These are phyloP conservation scores for Chrysopogon serrulatus DNA, from an alignment of 176 grass and related monocot genomes.

Conservation along the genomic window DNA sequence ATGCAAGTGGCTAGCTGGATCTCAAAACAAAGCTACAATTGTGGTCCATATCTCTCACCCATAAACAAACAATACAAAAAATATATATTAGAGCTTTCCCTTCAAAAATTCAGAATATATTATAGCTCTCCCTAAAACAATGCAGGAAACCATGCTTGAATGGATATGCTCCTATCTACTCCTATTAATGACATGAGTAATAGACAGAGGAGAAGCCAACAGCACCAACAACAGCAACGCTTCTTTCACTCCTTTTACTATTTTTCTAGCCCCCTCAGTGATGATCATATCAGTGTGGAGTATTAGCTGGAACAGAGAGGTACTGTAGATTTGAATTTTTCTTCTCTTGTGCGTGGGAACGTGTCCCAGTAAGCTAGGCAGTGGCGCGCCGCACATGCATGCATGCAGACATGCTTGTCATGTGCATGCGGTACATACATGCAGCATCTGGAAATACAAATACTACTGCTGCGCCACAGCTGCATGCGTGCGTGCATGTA, in stretches of 20 bases:
- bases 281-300: too few relatives aligned
- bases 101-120: too few relatives aligned
- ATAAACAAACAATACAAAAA: neutral
- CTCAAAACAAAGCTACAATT: slow-evolving; percentile 7
- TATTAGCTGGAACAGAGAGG: neutral
- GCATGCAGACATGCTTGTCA: too few relatives aligned
- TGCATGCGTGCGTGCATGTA: too few relatives aligned
- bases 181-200: too few relatives aligned
- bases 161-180: neutral
- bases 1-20: neutral
- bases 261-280: neutral
- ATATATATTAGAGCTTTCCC: neutral
- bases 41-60: neutral
- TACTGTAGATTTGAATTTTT: too few relatives aligned
- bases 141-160: neutral
- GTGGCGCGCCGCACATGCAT: too few relatives aligned
- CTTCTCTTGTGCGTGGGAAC: too few relatives aligned
- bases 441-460: too few relatives aligned
- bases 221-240: neutral
- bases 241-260: neutral
- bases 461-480: too few relatives aligned
- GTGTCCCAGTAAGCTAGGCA: too few relatives aligned
- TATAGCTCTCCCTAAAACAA: neutral
- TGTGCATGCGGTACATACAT: too few relatives aligned
- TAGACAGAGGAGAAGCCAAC: neutral